Percentiles rank a stretch among this genome's conserved stretches.
phyloP scores from a whole-genome alignment of 2,329 filamentous ascomycete genomes.

The Penicillium sp. region DNA sequence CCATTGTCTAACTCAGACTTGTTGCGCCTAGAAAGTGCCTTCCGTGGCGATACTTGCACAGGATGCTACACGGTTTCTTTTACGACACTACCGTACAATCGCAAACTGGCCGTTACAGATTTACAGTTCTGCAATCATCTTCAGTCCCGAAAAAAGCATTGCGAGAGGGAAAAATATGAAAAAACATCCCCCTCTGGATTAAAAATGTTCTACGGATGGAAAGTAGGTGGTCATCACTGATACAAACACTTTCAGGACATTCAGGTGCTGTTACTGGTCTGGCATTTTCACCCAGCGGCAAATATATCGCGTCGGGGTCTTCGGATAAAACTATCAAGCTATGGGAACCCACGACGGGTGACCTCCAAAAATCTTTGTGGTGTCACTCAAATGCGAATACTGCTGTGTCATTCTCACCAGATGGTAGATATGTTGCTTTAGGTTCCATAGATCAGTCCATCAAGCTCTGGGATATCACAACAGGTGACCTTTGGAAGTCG shows the following conservation, averaged over 20 bases:
- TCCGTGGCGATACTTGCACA: background rate
- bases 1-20: background rate
- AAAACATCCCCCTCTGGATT: constrained; percentile 10
- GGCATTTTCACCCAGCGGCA: background rate
- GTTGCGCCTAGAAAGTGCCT: background rate
- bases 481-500: too few relatives aligned
- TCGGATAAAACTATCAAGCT: background rate
- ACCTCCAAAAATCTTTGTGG: too few relatives aligned
- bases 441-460: background rate
- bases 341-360: background rate
- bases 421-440: background rate
- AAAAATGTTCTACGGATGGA: constrained; percentile 3
- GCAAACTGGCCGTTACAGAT: constrained; percentile 14
- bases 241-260: constrained; percentile 1
- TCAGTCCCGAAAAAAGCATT: constrained; percentile 16
- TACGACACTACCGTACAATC: constrained; percentile 12
- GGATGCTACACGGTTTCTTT: constrained; percentile 14
- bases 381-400: too few relatives aligned
- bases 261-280: too few relatives aligned
- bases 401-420: background rate
- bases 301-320: background rate
- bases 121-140: constrained; percentile 19
- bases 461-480: background rate
- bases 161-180: constrained; percentile 3
- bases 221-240: constrained; percentile 1